A percentile compares a stretch with the other conserved stretches of the same genome.
Evolutionary conservation across 768 basidiomycete genomes (phyloP).

Genomic region (Daedaleopsis nitida): DNA sequence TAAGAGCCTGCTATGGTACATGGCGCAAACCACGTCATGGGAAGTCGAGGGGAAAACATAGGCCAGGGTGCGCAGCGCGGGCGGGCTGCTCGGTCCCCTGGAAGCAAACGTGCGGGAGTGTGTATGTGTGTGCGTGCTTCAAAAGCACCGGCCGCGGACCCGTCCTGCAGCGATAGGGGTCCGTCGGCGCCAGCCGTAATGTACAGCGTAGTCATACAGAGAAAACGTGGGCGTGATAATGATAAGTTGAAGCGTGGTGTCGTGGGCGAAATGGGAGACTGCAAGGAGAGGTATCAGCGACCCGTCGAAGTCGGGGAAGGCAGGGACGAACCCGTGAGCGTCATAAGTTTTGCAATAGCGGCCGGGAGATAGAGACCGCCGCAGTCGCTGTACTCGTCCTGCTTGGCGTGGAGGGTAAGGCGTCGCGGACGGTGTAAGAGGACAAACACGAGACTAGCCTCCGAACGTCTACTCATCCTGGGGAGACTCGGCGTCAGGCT

Average conservation of each 20-base stretch:
- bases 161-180: neutral
- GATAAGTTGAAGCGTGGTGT: constrained; percentile 5
- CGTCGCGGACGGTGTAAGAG: neutral
- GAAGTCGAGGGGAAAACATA: too few relatives aligned
- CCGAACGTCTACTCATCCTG: constrained; percentile 5
- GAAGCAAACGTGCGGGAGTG: neutral
- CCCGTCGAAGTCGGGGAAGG: neutral
- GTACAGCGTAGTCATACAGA: neutral
- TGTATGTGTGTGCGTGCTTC: neutral
- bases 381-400: neutral
- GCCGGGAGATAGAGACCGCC: neutral
- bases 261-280: neutral
- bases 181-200: neutral
- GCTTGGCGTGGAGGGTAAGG: neutral
- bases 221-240: constrained; percentile 3
- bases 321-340: neutral
- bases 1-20: neutral
- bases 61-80: too few relatives aligned
- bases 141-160: neutral
- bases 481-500: constrained; percentile 11
- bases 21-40: neutral
- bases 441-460: neutral
- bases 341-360: neutral
- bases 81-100: too few relatives aligned
- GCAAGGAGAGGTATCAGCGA: neutral